phyloP scores from a whole-genome alignment of 2,329 filamentous ascomycete genomes.

The Venturia pyrina region DNA sequence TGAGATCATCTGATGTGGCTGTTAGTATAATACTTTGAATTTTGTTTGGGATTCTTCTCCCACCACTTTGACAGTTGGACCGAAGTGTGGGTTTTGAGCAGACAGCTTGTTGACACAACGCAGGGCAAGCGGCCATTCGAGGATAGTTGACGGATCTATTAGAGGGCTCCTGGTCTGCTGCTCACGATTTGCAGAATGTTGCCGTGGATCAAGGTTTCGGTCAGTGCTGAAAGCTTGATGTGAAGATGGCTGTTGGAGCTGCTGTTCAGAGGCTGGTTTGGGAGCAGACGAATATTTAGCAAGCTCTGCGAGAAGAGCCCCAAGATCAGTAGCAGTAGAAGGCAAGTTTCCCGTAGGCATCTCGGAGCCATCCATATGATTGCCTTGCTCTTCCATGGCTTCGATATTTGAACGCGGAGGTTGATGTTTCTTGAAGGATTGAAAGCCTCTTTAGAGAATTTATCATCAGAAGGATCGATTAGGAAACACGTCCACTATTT shows the following conservation, averaged over 20 bases:
- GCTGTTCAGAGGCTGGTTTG: background rate
- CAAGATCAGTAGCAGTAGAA: background rate
- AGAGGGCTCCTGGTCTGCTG: slow-evolving; percentile 1
- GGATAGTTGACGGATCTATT: slow-evolving; percentile 38
- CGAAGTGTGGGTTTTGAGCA: slow-evolving; percentile 33
- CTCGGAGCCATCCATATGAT: background rate
- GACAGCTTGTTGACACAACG: slow-evolving; percentile 31
- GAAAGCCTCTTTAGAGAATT: background rate
- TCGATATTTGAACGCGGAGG: background rate
- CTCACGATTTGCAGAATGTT: background rate
- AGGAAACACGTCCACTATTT: background rate
- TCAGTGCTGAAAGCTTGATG: background rate
- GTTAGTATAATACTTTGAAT: slow-evolving; percentile 13
- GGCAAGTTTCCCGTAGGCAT: background rate
- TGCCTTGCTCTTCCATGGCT: slow-evolving; percentile 4
- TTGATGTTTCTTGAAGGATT: background rate
- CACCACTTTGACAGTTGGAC: slow-evolving; percentile 12
- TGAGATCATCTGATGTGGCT: slow-evolving; percentile 43
- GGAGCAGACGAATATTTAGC: slow-evolving; percentile 8
- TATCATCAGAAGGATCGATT: background rate
- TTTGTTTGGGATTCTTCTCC: slow-evolving; percentile 29
- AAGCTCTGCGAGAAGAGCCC: slow-evolving; percentile 6
- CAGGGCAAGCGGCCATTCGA: slow-evolving; percentile 37
- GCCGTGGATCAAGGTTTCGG: background rate
- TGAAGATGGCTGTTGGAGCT: background rate